Evolutionary conservation across 2,329 filamentous ascomycete species (phyloP).

Genomic region (Fonsecaea monophora): DNA sequence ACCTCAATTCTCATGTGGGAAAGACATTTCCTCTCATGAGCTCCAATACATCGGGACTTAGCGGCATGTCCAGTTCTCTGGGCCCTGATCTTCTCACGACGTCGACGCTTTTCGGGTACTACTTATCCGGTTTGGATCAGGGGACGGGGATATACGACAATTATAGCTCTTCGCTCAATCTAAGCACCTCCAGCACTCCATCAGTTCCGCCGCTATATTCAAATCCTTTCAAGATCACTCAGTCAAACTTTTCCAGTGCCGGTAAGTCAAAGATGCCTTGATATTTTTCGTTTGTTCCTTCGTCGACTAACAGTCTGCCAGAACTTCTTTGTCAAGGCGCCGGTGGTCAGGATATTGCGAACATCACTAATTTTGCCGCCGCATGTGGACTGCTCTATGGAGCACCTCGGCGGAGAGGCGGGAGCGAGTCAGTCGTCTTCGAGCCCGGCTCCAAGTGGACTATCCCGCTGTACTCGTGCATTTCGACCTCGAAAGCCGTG

Average conservation of each 20-base stretch:
- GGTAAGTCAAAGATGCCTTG: background rate
- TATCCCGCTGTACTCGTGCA: slow-evolving; percentile 54
- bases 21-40: slow-evolving; percentile 8
- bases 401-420: slow-evolving; percentile 47
- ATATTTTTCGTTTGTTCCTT: slow-evolving; percentile 3
- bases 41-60: background rate
- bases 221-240: slow-evolving; percentile 7
- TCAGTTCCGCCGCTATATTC: slow-evolving; percentile 11
- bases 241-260: slow-evolving; percentile 6
- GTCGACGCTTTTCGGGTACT: slow-evolving; percentile 2
- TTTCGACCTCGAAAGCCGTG: slow-evolving; percentile 50
- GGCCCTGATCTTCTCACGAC: slow-evolving; percentile 9
- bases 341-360: slow-evolving; percentile 41
- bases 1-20: slow-evolving; percentile 8
- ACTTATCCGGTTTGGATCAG: slow-evolving; percentile 1
- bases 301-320: background rate
- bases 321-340: slow-evolving; percentile 5
- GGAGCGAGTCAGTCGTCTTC: slow-evolving; percentile 45
- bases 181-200: background rate
- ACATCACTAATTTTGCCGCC: slow-evolving; percentile 53
- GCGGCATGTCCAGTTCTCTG: background rate
- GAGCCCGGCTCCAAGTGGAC: slow-evolving; percentile 53
- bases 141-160: slow-evolving; percentile 13
- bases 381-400: slow-evolving; percentile 52
- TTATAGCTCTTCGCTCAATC: slow-evolving; percentile 3